Evolutionary conservation across 345 rosid genomes (phyloP).

Genomic region (Salix purpurea): DNA sequence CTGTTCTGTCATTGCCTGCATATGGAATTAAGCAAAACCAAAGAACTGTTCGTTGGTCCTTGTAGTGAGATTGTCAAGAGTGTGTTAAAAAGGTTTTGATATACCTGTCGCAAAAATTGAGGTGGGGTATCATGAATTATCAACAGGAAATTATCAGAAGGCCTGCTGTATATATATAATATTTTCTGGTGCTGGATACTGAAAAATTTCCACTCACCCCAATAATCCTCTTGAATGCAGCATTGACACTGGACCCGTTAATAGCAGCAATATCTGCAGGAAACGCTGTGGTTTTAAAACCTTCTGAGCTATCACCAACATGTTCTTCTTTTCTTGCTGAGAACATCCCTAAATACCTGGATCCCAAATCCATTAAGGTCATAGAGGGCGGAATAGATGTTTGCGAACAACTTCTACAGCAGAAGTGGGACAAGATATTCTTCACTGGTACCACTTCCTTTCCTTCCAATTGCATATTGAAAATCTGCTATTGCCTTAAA

Average conservation of each 20-base stretch:
- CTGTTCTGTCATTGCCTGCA: too few relatives aligned
- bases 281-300: slow-evolving; percentile 65
- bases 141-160: too few relatives aligned
- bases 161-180: not conserved
- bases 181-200: not conserved
- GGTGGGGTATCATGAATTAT: too few relatives aligned
- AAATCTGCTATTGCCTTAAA: not conserved
- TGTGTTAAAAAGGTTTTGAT: too few relatives aligned
- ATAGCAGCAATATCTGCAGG: slow-evolving; percentile 95
- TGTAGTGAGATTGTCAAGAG: too few relatives aligned
- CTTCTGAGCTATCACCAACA: slow-evolving; percentile 66
- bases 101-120: too few relatives aligned
- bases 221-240: slow-evolving; percentile 37
- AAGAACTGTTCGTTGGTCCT: too few relatives aligned
- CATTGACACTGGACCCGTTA: slow-evolving; percentile 67
- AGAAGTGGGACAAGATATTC: slow-evolving; percentile 90
- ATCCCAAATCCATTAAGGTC: slow-evolving; percentile 60
- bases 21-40: too few relatives aligned
- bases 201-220: not conserved
- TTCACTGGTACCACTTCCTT: slow-evolving; percentile 54
- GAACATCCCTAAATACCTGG: slow-evolving; percentile 60
- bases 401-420: slow-evolving; percentile 47
- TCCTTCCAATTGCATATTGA: not conserved
- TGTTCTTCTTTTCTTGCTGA: slow-evolving; percentile 53
- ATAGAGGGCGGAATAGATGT: slow-evolving; percentile 62